A percentile compares a stretch with the other conserved stretches of the same genome.
Evolutionary conservation across 805 yeast genomes (phyloP).

Genomic region (Saccharomycopsis malanga): DNA sequence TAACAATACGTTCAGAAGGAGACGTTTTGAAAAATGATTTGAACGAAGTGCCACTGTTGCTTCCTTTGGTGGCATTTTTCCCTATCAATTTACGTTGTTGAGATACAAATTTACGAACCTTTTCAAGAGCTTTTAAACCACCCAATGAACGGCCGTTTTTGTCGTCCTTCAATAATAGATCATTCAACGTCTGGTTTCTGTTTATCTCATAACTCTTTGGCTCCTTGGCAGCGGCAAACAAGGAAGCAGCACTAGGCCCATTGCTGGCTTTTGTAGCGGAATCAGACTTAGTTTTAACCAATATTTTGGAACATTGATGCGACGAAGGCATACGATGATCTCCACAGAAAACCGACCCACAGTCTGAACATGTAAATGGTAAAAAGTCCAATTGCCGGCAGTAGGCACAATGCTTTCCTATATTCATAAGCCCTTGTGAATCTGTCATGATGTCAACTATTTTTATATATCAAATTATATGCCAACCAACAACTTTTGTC

Average conservation of each 20-base stretch:
- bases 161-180: background rate
- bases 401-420: conserved; percentile 49
- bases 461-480: too few species aligned
- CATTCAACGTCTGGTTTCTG: background rate
- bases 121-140: conserved; percentile 11
- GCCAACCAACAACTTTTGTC: too few species aligned
- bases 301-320: conserved; percentile 26
- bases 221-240: conserved; percentile 41
- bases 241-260: conserved; percentile 37
- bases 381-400: conserved; percentile 52
- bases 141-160: background rate
- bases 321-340: conserved; percentile 37
- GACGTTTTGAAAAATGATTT: background rate
- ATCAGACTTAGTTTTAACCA: background rate
- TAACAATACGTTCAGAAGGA: conserved; percentile 23
- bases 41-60: background rate
- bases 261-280: conserved; percentile 9
- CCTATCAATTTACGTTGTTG: conserved; percentile 1
- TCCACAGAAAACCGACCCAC: conserved; percentile 41
- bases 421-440: conserved; percentile 36
- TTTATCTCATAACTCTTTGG: conserved; percentile 18
- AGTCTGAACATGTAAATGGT: conserved; percentile 48
- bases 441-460: conserved; percentile 6
- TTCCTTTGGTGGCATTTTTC: background rate
- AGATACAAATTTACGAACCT: conserved; percentile 23